Conservation (phyloP, 1,284 basidiomycete genomes). For the Ceraceosorus bombacis region DNA sequence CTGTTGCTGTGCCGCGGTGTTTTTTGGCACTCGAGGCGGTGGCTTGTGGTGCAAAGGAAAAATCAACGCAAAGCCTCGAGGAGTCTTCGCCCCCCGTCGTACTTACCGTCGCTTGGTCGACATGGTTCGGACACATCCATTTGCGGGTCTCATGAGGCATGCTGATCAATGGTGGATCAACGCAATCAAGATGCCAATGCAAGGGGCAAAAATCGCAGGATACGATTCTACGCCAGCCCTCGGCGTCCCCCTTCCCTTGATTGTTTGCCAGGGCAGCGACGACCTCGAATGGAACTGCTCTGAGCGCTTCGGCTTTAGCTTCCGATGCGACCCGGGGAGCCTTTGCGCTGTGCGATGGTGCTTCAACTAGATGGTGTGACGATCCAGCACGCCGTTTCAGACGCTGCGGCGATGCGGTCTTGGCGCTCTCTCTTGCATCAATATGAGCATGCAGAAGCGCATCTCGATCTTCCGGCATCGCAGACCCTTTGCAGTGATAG, state of each 20-base stretch:
- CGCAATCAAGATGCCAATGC: constrained; percentile 95
- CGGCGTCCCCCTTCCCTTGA: constrained; percentile 3
- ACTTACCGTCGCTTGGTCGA: constrained; percentile 53
- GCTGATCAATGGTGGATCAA: constrained; percentile 76
- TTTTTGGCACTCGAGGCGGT: constrained; percentile 28
- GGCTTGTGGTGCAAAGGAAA: constrained; percentile 52
- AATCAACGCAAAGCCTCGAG: too few relatives aligned
- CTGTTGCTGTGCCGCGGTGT: constrained; percentile 1
- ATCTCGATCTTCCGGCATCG: constrained; percentile 52
- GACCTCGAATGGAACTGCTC: too few relatives aligned
- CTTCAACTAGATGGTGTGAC: neutral
- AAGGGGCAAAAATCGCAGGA: constrained; percentile 92
- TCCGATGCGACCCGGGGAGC: too few relatives aligned
- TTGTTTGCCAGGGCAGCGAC: too few relatives aligned
- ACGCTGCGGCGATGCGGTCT: constrained; percentile 22
- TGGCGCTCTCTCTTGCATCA: too few relatives aligned
- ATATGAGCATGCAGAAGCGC: constrained; percentile 17
- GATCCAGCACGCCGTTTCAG: constrained; percentile 15
- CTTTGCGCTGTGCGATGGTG: too few relatives aligned
- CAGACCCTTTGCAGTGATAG: constrained; percentile 76
- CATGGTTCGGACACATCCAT: constrained; percentile 99
- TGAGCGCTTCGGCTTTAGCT: too few relatives aligned
- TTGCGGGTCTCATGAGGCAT: constrained; percentile 82
- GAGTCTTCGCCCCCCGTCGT: too few relatives aligned
- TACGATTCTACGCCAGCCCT: constrained; percentile 58